Evolutionary conservation across 1,139 yeast species (phyloP), one percentile per base, ranked within the genome.

Genomic region (Yamadazyma diddensiae): DNA sequence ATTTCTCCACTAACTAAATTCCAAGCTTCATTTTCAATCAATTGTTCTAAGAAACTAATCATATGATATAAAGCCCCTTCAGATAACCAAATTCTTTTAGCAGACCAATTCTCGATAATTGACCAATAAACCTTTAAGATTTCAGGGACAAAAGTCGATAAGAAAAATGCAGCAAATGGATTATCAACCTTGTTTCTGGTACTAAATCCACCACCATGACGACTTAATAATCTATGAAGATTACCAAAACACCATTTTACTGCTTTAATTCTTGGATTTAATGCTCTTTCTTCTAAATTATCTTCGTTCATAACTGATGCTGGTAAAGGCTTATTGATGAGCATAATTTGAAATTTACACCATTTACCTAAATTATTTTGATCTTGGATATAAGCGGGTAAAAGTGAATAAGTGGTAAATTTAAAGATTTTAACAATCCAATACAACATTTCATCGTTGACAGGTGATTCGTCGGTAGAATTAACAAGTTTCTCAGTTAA

Each of bases 221-320:
- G 74, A 35, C 70, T 60, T 40, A 71, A 73, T 29, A 82, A 63
- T 47, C 82, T 66, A 42, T 77, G 76, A 36, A 82, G 56, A 47
- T 82, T 82, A 18, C 81, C 87, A 54, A 77, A 80, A 33, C 81
- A 77, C 90, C 90, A 82, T 55, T 82, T 82, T 34, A 77, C 75
- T 23, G 82, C 70, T 46, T 79, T 80, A 16, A 76, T 65, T 45
- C 84, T 58, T 26, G 75, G 77, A 45, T 70, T 68, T 15, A 52
- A 42, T 3, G 50, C 44, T 42, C 72, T 58, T 16, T 49, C 42
- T 20, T 65, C 74, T 3, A 45, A 31, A 5, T 53, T 47, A 24
- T 65, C 70, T 29, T 67, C 66, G n/a, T 61, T 52, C 46, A 62
- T 42, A 0, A 69, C 59, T 6, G 55, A 47, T 5, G 47, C 50